Evolutionary conservation across 768 basidiomycete genomes (phyloP).

Genomic region (Tylopilus subfusipes): DNA sequence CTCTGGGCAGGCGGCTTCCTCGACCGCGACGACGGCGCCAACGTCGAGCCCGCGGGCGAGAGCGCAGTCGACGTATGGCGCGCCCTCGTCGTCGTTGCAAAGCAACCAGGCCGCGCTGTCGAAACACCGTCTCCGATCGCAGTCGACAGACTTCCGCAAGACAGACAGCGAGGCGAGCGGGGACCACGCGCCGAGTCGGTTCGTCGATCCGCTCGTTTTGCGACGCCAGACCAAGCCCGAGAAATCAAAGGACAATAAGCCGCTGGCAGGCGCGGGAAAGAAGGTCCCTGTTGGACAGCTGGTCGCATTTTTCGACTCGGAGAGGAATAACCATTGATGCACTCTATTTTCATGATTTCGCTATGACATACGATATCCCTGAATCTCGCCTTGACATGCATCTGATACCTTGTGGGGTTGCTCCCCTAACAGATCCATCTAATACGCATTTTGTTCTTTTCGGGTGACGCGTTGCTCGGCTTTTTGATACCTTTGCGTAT

Average conservation of each 20-base stretch:
- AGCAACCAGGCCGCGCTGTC: slow-evolving; percentile 26
- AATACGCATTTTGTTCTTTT: background rate
- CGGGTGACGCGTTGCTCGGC: background rate
- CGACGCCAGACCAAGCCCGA: slow-evolving; percentile 59
- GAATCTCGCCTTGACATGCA: background rate
- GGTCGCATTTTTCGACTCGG: slow-evolving; percentile 77
- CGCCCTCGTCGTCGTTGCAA: slow-evolving; percentile 29
- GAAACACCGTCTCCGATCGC: slow-evolving; percentile 35
- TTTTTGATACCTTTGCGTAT: background rate
- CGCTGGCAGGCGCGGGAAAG: slow-evolving; percentile 36
- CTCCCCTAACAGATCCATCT: background rate
- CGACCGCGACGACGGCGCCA: slow-evolving; percentile 1
- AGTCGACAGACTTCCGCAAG: slow-evolving; percentile 35
- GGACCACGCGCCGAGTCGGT: slow-evolving; percentile 36
- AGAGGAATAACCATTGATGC: slow-evolving; percentile 12
- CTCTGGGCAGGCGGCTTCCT: slow-evolving; percentile 3
- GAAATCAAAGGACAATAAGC: slow-evolving; percentile 39
- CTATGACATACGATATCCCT: background rate
- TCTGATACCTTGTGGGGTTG: background rate
- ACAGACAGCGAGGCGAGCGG: background rate
- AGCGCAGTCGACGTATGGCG: slow-evolving; percentile 58
- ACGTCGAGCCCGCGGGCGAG: slow-evolving; percentile 36
- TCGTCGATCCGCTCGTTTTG: slow-evolving; percentile 74
- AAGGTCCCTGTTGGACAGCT: slow-evolving; percentile 76
- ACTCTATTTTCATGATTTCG: background rate